Base-by-base conservation (phyloP, 2,329 filamentous ascomycete species). In the Byssothecium circinans region DNA sequence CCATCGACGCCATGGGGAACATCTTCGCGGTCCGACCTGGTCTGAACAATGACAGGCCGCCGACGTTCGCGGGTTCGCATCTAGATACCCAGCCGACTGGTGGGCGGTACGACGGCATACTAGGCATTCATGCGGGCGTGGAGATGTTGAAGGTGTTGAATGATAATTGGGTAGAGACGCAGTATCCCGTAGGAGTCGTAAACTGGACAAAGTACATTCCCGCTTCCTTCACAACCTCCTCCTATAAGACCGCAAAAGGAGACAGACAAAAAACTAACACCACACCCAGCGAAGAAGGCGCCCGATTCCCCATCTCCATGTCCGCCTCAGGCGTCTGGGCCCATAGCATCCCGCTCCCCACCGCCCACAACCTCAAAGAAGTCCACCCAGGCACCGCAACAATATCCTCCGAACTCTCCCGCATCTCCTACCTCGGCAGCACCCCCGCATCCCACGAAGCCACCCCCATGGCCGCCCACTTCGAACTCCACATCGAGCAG, bases 401-500 rank as follows among this genome's bases (percentile, higher is more conserved):
- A 10, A 82, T 87, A 78, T 85, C 79, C 58, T 80, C 76, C 0
- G 87, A 91, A 51, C 78, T 94, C 0, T 75, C 87, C 61, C 78
- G 86, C 12, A 90, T 91, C 41, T 84, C 84, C 0, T 91, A 88
- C 54, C 71, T 89, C 0, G 88, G 88, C 12, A 56, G 69, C 0
- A 70, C 77, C 0, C 77, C 79, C 8, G 81, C 81, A 18, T 82
- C 76, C 43, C 77, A 86, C 65, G 74, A 78, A 52, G 74, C 77
- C 25, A 81, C 79, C 14, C 86, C 86, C 0, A 83, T 91, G 71
- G 86, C 82, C 0, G 88, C 87, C 0, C 88, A 92, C 67, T 91
- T 92, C 60, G 88, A 92, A 68, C 77, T 94, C 8, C 89, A 94
- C 63, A 92, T 92, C 43, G 89, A 95, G 66, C 90, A 95, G 66